phyloP scores from a whole-genome alignment of 2,329 filamentous ascomycete genomes.

The Colletotrichum destructivum region DNA sequence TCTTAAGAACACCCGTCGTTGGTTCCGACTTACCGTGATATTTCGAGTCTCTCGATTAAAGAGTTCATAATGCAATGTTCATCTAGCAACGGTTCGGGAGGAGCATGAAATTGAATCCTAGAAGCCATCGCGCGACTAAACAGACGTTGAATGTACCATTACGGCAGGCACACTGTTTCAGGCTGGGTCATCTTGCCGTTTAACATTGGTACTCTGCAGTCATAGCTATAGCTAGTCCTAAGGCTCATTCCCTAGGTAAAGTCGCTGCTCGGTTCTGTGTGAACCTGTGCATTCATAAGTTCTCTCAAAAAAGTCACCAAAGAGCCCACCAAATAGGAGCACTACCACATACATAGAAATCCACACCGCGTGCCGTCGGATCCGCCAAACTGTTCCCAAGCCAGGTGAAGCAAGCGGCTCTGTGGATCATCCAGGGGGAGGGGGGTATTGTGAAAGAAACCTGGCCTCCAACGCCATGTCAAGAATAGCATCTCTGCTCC shows the following conservation, averaged over 20 bases:
- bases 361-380: conserved; percentile 9
- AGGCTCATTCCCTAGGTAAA: conserved; percentile 21
- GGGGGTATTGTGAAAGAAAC: conserved; percentile 39
- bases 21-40: neutral
- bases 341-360: conserved; percentile 18
- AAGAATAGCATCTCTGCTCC: conserved; percentile 13
- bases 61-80: neutral
- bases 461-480: conserved; percentile 35
- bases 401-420: conserved; percentile 21
- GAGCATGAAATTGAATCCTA: neutral
- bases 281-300: neutral
- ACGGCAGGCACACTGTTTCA: neutral
- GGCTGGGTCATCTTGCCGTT: conserved; percentile 6
- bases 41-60: neutral
- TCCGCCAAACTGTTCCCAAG: conserved; percentile 5
- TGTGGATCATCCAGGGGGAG: conserved; percentile 1
- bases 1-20: too few species aligned
- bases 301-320: conserved; percentile 18
- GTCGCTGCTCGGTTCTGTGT: conserved; percentile 6
- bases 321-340: conserved; percentile 24
- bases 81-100: neutral
- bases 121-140: too few species aligned
- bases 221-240: conserved; percentile 11
- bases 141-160: neutral
- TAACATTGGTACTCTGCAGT: conserved; percentile 13